A percentile compares a stretch with the other conserved stretches of the same genome.
These are phyloP conservation scores for Cutaneotrichosporon dermatis DNA, from an alignment of 1,284 basidiomycete genomes.

Conservation along the genomic window DNA sequence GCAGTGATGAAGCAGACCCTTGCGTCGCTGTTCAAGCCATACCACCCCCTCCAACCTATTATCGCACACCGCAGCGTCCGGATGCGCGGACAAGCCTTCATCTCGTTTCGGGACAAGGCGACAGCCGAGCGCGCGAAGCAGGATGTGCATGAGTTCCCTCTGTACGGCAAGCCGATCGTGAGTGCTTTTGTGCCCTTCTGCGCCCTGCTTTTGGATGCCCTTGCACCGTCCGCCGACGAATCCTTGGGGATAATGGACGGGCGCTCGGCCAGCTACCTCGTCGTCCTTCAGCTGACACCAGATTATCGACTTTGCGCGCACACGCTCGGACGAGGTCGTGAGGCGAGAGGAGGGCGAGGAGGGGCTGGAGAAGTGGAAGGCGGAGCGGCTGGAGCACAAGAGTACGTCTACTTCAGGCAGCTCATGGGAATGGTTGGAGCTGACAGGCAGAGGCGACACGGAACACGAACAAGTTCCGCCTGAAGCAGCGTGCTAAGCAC, in stretches of 20 bases:
- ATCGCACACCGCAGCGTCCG: conserved; percentile 87
- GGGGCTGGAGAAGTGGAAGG: conserved; percentile 70
- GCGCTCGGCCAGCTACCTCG: too few relatives aligned
- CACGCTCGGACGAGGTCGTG: conserved; percentile 84
- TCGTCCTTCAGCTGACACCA: background rate
- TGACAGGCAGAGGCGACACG: conserved; percentile 62
- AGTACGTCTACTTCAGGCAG: conserved; percentile 52
- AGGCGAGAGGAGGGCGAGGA: conserved; percentile 61
- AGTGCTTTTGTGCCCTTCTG: conserved; percentile 22
- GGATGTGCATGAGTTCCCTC: conserved; percentile 88
- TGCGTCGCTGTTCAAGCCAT: conserved; percentile 83
- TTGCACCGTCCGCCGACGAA: too few relatives aligned
- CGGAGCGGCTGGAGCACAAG: conserved; percentile 68
- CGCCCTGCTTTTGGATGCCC: too few relatives aligned
- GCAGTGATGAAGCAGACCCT: conserved; percentile 83
- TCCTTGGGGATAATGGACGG: too few relatives aligned
- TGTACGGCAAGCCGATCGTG: conserved; percentile 96
- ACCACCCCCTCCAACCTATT: conserved; percentile 86
- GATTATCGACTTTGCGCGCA: conserved; percentile 79
- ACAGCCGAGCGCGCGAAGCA: conserved; percentile 80
- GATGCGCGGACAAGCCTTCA: conserved; percentile 98
- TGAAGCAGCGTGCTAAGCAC: conserved; percentile 73
- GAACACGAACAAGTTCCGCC: conserved; percentile 78
- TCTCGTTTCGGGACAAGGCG: conserved; percentile 78
- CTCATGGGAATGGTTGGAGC: background rate